These are phyloP conservation scores for Arthrobotrys musiformis DNA, from an alignment of 2,329 filamentous ascomycete genomes.

Conservation along the genomic window DNA sequence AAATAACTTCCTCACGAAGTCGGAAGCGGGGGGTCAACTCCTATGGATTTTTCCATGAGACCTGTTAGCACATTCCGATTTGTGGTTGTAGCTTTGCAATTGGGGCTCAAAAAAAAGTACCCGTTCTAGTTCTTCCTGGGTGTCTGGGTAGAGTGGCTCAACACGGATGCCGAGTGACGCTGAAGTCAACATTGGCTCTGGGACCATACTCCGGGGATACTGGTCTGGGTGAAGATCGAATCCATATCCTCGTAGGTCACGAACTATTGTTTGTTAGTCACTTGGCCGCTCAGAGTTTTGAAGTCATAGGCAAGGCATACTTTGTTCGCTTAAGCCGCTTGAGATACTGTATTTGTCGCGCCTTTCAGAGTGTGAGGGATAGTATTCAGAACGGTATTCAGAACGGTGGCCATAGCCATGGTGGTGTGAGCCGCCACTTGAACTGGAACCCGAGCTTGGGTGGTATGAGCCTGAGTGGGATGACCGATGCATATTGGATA, in stretches of 20 bases:
- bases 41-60: neutral
- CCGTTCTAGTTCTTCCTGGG: slow-evolving; percentile 25
- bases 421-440: slow-evolving; percentile 1
- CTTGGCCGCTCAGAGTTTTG: neutral
- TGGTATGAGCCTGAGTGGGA: slow-evolving; percentile 17
- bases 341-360: slow-evolving; percentile 31
- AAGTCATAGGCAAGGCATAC: slow-evolving; percentile 17
- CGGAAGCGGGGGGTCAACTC: slow-evolving; percentile 40
- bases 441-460: slow-evolving; percentile 1
- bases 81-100: no score
- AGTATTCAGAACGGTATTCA: neutral
- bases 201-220: slow-evolving; percentile 35
- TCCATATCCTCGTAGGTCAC: slow-evolving; percentile 35
- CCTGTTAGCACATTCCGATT: neutral
- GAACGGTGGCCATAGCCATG: neutral
- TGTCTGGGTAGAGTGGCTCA: slow-evolving; percentile 37
- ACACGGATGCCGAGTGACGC: slow-evolving; percentile 43
- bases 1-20: slow-evolving; percentile 43
- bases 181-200: slow-evolving; percentile 40
- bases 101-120: slow-evolving; percentile 1
- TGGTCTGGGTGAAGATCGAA: slow-evolving; percentile 32
- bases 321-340: slow-evolving; percentile 35
- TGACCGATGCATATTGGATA: slow-evolving; percentile 28
- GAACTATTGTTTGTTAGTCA: slow-evolving; percentile 41
- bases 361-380: slow-evolving; percentile 10